Percentiles rank a stretch among this genome's conserved stretches.
Conservation (phyloP, 202 grass and related monocot species). For the Miscanthus sacchariflorus region DNA sequence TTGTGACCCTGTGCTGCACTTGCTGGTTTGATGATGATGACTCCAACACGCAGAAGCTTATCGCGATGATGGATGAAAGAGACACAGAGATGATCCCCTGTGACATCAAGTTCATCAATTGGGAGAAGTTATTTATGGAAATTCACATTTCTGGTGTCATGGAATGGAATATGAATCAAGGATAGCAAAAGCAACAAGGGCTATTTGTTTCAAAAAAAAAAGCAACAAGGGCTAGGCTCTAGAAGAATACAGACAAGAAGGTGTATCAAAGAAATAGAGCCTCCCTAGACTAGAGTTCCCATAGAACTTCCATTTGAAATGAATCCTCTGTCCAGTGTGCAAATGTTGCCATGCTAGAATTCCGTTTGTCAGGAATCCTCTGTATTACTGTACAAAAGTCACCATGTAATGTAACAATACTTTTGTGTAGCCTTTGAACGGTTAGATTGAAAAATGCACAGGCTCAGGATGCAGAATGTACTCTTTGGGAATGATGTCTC, state of each 20-base stretch:
- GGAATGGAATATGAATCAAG: slow-evolving; percentile 19
- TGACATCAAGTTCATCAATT: slow-evolving; percentile 28
- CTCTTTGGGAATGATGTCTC: neutral
- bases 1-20: neutral
- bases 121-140: slow-evolving; percentile 35
- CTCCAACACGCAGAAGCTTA: slow-evolving; percentile 33
- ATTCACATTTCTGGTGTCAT: slow-evolving; percentile 26
- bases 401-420: neutral
- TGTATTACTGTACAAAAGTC: neutral
- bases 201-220: neutral
- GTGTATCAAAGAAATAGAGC: neutral
- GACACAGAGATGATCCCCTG: neutral
- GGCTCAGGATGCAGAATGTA: neutral
- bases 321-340: neutral
- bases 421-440: neutral
- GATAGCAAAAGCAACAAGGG: neutral
- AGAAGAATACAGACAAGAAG: neutral
- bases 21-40: slow-evolving; percentile 28
- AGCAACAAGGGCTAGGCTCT: neutral
- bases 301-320: neutral
- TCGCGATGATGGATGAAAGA: neutral
- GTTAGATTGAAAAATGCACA: neutral
- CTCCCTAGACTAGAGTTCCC: neutral
- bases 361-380: neutral
- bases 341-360: neutral